Percentiles rank a stretch among this genome's conserved stretches.
Evolutionary conservation across 2,329 filamentous ascomycete genomes (phyloP).

Genomic region (Colletotrichum higginsianum): DNA sequence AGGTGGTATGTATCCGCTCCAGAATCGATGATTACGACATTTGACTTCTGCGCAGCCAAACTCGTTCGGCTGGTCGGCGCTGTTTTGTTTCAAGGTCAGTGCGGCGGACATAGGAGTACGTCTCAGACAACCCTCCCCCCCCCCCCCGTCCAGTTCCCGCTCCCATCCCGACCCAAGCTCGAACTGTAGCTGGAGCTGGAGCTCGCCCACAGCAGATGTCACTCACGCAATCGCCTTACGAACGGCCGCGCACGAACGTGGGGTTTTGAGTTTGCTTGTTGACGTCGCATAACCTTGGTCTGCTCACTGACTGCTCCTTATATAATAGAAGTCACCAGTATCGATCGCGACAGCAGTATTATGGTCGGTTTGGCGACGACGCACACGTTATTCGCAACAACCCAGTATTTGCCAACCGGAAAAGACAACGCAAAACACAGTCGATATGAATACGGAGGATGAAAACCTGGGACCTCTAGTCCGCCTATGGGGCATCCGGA

Average conservation of each 20-base stretch:
- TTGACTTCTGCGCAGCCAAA: conserved; percentile 1
- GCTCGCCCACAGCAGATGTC: conserved; percentile 12
- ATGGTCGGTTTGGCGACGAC: not conserved
- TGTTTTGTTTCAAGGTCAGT: conserved; percentile 39
- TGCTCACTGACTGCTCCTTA: conserved; percentile 9
- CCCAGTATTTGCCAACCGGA: conserved; percentile 3
- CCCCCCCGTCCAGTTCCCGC: not conserved
- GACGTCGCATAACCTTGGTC: conserved; percentile 15
- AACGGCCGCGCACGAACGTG: conserved; percentile 29
- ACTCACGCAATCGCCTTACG: conserved; percentile 19
- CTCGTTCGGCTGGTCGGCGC: conserved; percentile 25
- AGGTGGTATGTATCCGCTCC: conserved; percentile 13
- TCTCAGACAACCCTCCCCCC: conserved; percentile 31
- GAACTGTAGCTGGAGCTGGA: conserved; percentile 2
- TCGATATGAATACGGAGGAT: conserved; percentile 29
- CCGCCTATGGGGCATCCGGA: conserved; percentile 67
- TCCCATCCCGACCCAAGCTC: conserved; percentile 7
- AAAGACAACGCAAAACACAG: not conserved
- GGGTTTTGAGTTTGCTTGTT: conserved; percentile 35
- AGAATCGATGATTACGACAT: conserved; percentile 22
- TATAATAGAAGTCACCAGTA: conserved; percentile 8
- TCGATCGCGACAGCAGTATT: not conserved
- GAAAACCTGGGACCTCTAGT: conserved; percentile 62
- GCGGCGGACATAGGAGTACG: conserved; percentile 24
- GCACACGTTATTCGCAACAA: conserved; percentile 9